Conservation (phyloP, 73 alveolate species). For the Uronychia setigera region DNA sequence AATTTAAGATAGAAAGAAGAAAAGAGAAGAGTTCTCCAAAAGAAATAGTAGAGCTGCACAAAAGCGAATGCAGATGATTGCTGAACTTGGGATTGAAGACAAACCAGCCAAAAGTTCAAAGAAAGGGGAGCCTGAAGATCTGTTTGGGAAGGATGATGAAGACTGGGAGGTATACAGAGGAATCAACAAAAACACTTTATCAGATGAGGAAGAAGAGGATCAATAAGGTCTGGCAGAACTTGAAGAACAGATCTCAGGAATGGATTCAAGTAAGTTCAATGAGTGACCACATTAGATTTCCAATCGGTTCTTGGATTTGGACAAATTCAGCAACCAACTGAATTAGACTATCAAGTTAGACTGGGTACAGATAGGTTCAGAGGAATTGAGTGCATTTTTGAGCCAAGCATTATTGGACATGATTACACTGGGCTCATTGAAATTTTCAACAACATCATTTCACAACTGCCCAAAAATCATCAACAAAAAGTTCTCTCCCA, state of each 20-base stretch:
- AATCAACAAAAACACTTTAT: constrained; percentile 77
- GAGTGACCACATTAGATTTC: constrained; percentile 36
- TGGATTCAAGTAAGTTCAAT: constrained; percentile 58
- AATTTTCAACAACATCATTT: constrained; percentile 71
- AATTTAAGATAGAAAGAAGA: constrained; percentile 79
- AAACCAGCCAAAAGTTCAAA: constrained; percentile 23
- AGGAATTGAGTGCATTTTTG: constrained; percentile 85
- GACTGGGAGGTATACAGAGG: constrained; percentile 95
- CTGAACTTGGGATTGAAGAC: constrained; percentile 84
- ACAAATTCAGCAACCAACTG: constrained; percentile 75
- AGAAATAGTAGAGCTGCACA: constrained; percentile 83
- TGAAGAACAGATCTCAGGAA: constrained; percentile 82
- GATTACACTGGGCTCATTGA: constrained; percentile 92
- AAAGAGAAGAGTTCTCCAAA: constrained; percentile 85
- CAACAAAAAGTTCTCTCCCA: constrained; percentile 57
- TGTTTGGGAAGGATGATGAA: constrained; percentile 92
- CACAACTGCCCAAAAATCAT: constrained; percentile 34
- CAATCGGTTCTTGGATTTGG: constrained; percentile 57
- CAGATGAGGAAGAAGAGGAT: constrained; percentile 95
- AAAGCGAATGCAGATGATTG: constrained; percentile 87
- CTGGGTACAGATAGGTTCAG: constrained; percentile 89
- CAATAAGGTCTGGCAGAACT: constrained; percentile 77
- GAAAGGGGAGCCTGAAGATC: constrained; percentile 71
- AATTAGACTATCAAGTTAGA: constrained; percentile 82
- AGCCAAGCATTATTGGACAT: constrained; percentile 88